These are phyloP conservation scores for Mitragyna speciosa DNA, from an alignment of 257 asterid species.

Conservation along the genomic window DNA sequence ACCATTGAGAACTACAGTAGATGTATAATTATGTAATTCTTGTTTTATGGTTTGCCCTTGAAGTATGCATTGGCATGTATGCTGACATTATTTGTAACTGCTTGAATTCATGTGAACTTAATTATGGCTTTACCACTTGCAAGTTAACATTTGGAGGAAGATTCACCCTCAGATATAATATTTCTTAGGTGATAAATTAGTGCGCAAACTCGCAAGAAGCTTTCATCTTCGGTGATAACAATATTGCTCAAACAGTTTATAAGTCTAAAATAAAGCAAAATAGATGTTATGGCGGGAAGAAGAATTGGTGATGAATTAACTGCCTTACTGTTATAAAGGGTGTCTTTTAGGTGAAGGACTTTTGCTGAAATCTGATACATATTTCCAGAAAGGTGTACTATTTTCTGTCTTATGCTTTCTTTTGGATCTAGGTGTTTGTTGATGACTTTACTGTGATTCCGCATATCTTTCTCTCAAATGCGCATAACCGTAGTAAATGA, in stretches of 20 bases:
- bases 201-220: background rate
- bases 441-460: background rate
- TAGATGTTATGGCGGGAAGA: background rate
- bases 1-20: background rate
- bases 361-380: background rate
- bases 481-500: background rate
- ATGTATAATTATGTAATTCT: background rate
- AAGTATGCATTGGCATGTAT: background rate
- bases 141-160: slow-evolving; percentile 3
- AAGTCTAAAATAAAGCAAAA: background rate
- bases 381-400: background rate
- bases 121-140: background rate
- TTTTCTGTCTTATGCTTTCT: background rate
- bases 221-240: background rate
- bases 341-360: background rate
- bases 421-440: background rate
- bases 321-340: background rate
- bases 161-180: background rate
- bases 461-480: background rate
- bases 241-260: background rate
- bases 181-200: background rate
- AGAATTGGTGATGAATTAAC: background rate
- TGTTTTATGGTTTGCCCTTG: background rate
- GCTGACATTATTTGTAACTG: background rate
- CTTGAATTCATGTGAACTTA: background rate